Base-by-base conservation (phyloP, 306 rosid species). In the Trichosanthes truncata region DNA sequence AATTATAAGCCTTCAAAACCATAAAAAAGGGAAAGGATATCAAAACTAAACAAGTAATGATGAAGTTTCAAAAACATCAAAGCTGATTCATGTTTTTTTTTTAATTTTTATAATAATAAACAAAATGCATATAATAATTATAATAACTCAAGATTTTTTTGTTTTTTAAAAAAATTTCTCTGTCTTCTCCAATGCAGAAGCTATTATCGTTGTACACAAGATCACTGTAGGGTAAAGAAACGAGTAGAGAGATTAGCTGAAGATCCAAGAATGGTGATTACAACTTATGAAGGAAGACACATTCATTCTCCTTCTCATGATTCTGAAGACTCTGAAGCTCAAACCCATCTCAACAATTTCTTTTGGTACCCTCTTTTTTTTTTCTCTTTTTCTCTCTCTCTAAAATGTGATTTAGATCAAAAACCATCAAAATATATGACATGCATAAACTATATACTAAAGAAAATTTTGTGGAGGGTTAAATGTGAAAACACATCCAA, bases 231-330 rank as follows among this genome's bases (percentile, higher is more conserved):
- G 0, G 99, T 96, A 17, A 96, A 96, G 90, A 96, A 96, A 80
- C 85, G 99, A 0, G 98, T 96, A 79, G 99, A 96, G 82, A 84
- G 99, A 1, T 86, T 96, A 65, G 97, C 90, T 0, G 99, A 96
- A 63, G 99, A 96, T 83, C 99, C 99, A 38, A 93, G 99, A 86
- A 96, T 96, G 99, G 99, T 96, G 81, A 96, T 96, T 63, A 96
- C 99, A 6, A 96, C 98, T 1, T 96, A 96, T 46, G 99, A 96
- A 86, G 99, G 99, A 21, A 88, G 99, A 83, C 99, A 96, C 31
- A 87, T 18, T 48, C 98, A 96, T 73, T 87, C 97, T 82, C 98
- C 99, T 1, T 93, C 97, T 1, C 91, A 88, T 80, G 94, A 96
- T 79, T 79, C 87, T 20, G 91, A 93, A 77, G 94, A 91, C 8